These are phyloP conservation scores for Thinopyrum elongatum DNA, from an alignment of 176 grass and related monocot genomes.

Conservation along the genomic window DNA sequence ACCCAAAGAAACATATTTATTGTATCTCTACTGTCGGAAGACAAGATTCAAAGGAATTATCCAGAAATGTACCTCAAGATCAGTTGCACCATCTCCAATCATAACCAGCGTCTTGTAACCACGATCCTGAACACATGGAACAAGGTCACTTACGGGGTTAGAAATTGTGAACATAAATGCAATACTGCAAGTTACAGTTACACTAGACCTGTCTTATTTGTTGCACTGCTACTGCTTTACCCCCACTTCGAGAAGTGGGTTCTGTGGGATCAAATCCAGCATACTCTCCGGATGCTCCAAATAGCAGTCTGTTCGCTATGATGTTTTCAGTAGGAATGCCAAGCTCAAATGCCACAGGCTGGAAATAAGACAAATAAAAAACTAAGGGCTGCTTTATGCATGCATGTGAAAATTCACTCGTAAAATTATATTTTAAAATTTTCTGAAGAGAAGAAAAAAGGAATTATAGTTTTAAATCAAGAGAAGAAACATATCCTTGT, in stretches of 20 bases:
- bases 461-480: background rate
- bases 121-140: background rate
- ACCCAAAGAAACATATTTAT: background rate
- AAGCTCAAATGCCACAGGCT: constrained; percentile 62
- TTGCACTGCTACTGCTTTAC: constrained; percentile 61
- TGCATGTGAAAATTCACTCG: background rate
- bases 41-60: background rate
- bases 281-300: constrained; percentile 57
- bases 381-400: constrained; percentile 12
- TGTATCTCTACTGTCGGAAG: too few species aligned
- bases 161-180: background rate
- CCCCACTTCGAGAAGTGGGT: constrained; percentile 65
- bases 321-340: constrained; percentile 57
- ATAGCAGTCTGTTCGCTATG: constrained; percentile 56
- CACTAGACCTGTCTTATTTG: constrained; percentile 53
- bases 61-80: constrained; percentile 53
- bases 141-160: constrained; percentile 27
- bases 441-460: background rate
- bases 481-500: constrained; percentile 1
- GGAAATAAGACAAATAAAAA: constrained; percentile 7
- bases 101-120: constrained; percentile 39
- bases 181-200: background rate
- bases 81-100: constrained; percentile 80
- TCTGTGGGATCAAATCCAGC: constrained; percentile 54
- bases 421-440: background rate